Base-by-base conservation (phyloP, 73 alveolate genomes). In the Paramecium bursaria region DNA sequence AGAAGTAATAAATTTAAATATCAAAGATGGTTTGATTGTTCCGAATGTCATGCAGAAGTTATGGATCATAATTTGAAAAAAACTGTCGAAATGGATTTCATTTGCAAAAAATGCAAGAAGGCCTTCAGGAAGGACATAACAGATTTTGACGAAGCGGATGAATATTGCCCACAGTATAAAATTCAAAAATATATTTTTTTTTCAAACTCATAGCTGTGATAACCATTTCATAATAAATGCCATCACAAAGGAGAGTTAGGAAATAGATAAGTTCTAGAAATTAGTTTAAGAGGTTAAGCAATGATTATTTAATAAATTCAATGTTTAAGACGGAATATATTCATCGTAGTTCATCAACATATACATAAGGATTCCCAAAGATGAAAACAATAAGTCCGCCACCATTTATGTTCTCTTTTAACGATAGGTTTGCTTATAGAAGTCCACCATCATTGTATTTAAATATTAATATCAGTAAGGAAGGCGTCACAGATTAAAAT, bases 71-170 rank as follows among this genome's bases (percentile, higher is more conserved):
- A 91, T 13, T 47, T 94, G 15, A 30, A 9, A 44, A 92, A 85
- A 73, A 39, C 87, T 44, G 48, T 75, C 46, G 98, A 94, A 49
- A 90, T 94, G 86, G 94, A 87, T 2, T 79, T 94, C 33, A 95
- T 93, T 53, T 94, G 98, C 88, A 94, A 94, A 86, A 92, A 90
- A 60, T 94, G 98, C 90, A 93, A 91, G 85, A 94, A 94, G 80
- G 95, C 85, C 47, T 94, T 94, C 85, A 87, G 98, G 39, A 94
- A 94, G 79, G 95, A 92, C 87, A 57, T 88, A 74, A 74, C 44
- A 27, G 97, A 92, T 50, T 87, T 29, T 53, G 98, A 94, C 21
- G 98, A 94, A 79, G 31, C 94, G 6, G 98, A 94, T 74, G 98
- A 94, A 82, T 94, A 75, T 86, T 94, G 98, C 90, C 98, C 98